Base-by-base conservation (phyloP, 805 yeast species). In the Kodamaea hsintzibuensis region DNA sequence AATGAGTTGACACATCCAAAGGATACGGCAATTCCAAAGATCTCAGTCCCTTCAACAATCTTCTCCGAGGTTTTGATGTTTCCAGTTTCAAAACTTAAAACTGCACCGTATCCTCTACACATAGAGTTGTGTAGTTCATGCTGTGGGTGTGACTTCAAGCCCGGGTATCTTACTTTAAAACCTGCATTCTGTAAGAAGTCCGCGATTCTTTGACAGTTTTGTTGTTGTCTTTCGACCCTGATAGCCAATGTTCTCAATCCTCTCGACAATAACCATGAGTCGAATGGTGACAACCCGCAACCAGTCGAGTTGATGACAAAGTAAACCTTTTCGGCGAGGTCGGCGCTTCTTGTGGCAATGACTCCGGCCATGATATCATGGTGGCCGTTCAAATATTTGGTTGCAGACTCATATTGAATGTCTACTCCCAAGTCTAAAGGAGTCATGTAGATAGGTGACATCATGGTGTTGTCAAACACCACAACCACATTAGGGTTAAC, bases 281-380 rank as follows among this genome's bases (percentile, higher is more conserved):
- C 98, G 66, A 91, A 91, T 7, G 98, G 98, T 4, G 96, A 83
- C 49, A 92, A 79, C 1, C 97, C 98, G 55, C 91, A 84, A 6
- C 98, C 98, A 7, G 92, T 86, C 33, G 97, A 85, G 70, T 93
- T 93, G 67, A 92, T 87, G 30, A 89, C 87, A 67, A 82, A 88
- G 68, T 81, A 89, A 10, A 93, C 62, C 44, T 82, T 76, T 52
- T 88, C 85, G 14, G 91, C 93, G 46, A 92, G 72, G 52, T 81
- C 78, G 19, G 80, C 72, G 50, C 77, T 78, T 57, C 86, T 80
- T 25, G 88, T 84, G 19, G 96, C 96, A 54, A 92, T 76, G 13
- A 89, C 84, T 54, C 98, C 98, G 19, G 97, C 97, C 98, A 92
- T 92, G 62, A 92, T 83, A 69, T 93, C 98, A 70, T 92, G 98